Conservation (phyloP, 768 basidiomycete genomes). For the Leccinum subgranulosum region DNA sequence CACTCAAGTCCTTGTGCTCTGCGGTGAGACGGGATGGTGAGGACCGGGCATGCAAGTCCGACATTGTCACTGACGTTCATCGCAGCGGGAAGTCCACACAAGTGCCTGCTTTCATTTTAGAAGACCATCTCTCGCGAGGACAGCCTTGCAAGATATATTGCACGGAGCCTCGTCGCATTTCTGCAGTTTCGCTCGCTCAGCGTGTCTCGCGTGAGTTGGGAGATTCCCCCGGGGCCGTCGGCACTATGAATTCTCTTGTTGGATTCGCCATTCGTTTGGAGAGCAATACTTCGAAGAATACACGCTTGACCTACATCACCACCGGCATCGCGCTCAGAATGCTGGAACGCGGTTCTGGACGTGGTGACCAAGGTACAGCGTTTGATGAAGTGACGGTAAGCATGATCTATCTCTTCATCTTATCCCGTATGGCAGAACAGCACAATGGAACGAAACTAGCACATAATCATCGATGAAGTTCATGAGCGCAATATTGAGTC, state of each 20-base stretch:
- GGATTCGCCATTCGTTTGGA: conserved; percentile 95
- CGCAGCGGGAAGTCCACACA: conserved; percentile 94
- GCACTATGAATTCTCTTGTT: conserved; percentile 74
- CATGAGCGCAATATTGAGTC: conserved; percentile 98
- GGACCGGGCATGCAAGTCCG: conserved; percentile 38
- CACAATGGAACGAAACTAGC: conserved; percentile 41
- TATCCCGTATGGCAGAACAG: not conserved
- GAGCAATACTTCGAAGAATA: conserved; percentile 76
- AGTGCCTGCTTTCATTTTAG: conserved; percentile 89
- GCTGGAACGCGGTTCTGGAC: conserved; percentile 83
- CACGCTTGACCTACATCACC: conserved; percentile 80
- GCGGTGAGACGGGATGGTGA: conserved; percentile 76
- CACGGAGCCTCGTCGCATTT: conserved; percentile 94
- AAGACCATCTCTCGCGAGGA: conserved; percentile 80
- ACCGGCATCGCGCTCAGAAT: conserved; percentile 95
- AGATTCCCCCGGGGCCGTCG: conserved; percentile 74
- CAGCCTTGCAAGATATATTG: conserved; percentile 87
- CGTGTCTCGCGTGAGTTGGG: conserved; percentile 91
- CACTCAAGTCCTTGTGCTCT: conserved; percentile 85
- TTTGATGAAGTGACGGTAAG: conserved; percentile 94
- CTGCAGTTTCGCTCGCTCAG: conserved; percentile 92
- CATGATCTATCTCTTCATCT: conserved; percentile 5
- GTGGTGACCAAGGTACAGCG: conserved; percentile 67
- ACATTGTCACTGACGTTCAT: conserved; percentile 4
- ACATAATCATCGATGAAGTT: conserved; percentile 96